Evolutionary conservation across 139 green algal genomes (phyloP), one percentile per base, ranked within the genome.

Genomic region (Chlamydomonas sphaeroides): DNA sequence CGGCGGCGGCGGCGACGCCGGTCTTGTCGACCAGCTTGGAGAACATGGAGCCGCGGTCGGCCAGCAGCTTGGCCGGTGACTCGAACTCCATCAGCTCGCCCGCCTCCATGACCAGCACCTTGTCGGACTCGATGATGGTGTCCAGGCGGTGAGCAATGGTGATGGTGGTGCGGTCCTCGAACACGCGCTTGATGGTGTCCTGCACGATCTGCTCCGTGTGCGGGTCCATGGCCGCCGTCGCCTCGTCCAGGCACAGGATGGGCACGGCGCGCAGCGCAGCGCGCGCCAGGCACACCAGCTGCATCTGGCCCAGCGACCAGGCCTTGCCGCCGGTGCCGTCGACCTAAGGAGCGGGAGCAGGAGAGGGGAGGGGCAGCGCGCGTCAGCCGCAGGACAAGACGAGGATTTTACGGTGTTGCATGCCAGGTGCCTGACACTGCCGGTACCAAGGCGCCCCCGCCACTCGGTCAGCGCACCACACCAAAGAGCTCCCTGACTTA

Each of bases 271-370:
- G 83, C 80, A 95, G 88, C 68, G 92, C 85, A 3, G 91, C 91
- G 28, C 93, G 90, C 28, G 86, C 91, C 83, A 96, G 87, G 93
- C 93, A 96, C 41, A 96, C 77, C 48, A 96, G 91, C 85, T 96
- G 93, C 82, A 88, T 79, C 86, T 96, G 91, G 32, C 93, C 93
- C 65, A 94, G 68, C 18, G 86, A 92, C 84, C 74, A 90, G 69
- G 93, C 79, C 66, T 89, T 73, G 67, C 80, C 73, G 65, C 86
- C 86, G 26, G 86, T 86, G 70, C 86, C 86, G 59, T 87, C 79
- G 28, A 63, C 56, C n/a, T n/a, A n/a, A n/a, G n/a, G n/a, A n/a
- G n/a, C n/a, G n/a, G 15, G 48, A 56, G 48, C 14, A 48, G 79
- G 48, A 17, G 48, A 17, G 48, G 48, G 17, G 48, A 56, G 48